These are phyloP conservation scores for Diaporthe sp. DNA, from an alignment of 2,329 filamentous ascomycete genomes.

Conservation along the genomic window DNA sequence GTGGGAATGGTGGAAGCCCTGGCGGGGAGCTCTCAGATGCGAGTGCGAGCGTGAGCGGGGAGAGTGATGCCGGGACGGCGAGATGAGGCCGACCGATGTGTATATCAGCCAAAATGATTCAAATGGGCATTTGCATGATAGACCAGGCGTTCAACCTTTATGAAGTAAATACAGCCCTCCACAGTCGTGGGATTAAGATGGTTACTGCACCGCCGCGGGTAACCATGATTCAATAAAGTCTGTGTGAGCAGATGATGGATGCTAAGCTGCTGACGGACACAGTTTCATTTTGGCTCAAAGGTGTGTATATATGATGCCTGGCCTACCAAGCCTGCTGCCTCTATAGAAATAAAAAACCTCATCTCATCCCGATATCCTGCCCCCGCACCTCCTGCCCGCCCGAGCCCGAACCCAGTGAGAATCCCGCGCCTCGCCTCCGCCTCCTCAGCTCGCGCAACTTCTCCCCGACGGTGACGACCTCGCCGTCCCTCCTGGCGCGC, in stretches of 20 bases:
- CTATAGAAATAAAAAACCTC: not conserved
- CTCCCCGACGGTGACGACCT: slow-evolving; percentile 59
- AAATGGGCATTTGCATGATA: slow-evolving; percentile 26
- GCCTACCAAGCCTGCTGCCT: not conserved
- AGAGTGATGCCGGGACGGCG: slow-evolving; percentile 33
- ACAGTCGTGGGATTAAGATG: not conserved
- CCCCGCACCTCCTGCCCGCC: not conserved
- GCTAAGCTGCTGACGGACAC: too few species aligned
- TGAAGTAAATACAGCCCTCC: not conserved
- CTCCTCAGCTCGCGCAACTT: slow-evolving; percentile 58
- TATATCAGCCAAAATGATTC: not conserved
- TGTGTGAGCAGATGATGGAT: too few species aligned
- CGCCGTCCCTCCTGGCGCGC: slow-evolving; percentile 59
- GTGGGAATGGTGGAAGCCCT: slow-evolving; percentile 6
- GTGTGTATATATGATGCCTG: not conserved
- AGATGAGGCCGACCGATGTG: slow-evolving; percentile 2
- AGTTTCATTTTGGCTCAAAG: not conserved
- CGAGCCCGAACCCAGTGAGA: not conserved
- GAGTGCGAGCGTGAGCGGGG: slow-evolving; percentile 30
- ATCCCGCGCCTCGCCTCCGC: slow-evolving; percentile 44
- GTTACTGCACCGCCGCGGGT: too few species aligned
- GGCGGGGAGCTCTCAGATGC: slow-evolving; percentile 8
- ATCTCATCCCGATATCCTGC: slow-evolving; percentile 38
- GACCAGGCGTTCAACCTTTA: not conserved
- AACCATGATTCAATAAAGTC: too few species aligned